phyloP scores from a whole-genome alignment of 257 asterid genomes.

The Osmanthus fragrans region DNA sequence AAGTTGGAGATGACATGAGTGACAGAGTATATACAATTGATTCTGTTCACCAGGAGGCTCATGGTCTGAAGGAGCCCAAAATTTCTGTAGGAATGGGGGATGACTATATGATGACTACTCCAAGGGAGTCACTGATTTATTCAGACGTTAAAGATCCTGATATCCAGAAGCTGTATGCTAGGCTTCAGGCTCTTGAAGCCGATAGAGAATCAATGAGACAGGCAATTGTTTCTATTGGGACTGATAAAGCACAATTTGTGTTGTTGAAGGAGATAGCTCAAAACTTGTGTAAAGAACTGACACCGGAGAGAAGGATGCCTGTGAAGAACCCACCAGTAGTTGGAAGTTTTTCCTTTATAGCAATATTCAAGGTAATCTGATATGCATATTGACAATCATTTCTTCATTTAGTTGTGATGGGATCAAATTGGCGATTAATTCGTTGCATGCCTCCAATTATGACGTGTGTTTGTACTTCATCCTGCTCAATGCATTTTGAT shows the following conservation, averaged over 20 bases:
- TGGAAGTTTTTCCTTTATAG: slow-evolving; percentile 50
- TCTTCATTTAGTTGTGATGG: slow-evolving; percentile 17
- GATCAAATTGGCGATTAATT: not conserved
- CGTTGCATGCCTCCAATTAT: not conserved
- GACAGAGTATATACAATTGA: slow-evolving; percentile 90
- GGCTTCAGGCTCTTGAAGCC: slow-evolving; percentile 97
- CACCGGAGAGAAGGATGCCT: slow-evolving; percentile 53
- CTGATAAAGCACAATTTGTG: slow-evolving; percentile 83
- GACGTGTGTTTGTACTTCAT: slow-evolving; percentile 5
- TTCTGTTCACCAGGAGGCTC: slow-evolving; percentile 66
- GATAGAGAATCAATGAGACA: slow-evolving; percentile 97
- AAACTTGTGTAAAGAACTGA: slow-evolving; percentile 71
- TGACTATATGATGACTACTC: slow-evolving; percentile 55
- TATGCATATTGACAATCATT: not conserved
- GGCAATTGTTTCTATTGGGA: slow-evolving; percentile 75
- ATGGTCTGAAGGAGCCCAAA: slow-evolving; percentile 43
- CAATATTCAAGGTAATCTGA: slow-evolving; percentile 71
- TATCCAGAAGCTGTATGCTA: slow-evolving; percentile 75
- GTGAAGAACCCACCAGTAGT: slow-evolving; percentile 48
- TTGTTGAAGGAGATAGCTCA: slow-evolving; percentile 96
- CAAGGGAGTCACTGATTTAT: slow-evolving; percentile 42
- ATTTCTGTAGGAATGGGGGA: slow-evolving; percentile 39
- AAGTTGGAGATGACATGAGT: slow-evolving; percentile 64
- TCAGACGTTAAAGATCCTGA: slow-evolving; percentile 58
- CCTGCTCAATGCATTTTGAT: slow-evolving; percentile 7